Conservation (phyloP, 2,329 filamentous ascomycete genomes). For the Phoma sp. region DNA sequence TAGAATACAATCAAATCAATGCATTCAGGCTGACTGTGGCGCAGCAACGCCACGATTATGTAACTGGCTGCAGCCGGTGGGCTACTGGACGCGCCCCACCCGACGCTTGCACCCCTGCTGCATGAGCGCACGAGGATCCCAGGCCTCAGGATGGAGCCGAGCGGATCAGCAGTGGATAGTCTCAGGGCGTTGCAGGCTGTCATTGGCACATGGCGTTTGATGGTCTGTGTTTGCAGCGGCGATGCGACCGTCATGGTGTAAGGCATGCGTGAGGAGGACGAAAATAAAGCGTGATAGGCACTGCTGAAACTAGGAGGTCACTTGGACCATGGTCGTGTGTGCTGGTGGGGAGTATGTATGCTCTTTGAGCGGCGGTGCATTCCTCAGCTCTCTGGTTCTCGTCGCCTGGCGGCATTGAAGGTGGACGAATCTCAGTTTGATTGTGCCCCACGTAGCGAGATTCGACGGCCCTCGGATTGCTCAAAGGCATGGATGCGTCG, state of each 20-base stretch:
- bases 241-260: constrained; percentile 37
- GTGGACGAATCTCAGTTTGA: constrained; percentile 6
- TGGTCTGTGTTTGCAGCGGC: constrained; percentile 34
- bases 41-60: too few species aligned
- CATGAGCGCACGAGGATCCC: constrained; percentile 20
- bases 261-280: constrained; percentile 30
- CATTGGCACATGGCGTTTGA: constrained; percentile 20
- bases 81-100: constrained; percentile 6
- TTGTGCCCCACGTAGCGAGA: constrained; percentile 20
- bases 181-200: constrained; percentile 9
- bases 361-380: constrained; percentile 7
- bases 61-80: too few species aligned
- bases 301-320: constrained; percentile 35
- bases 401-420: constrained; percentile 8
- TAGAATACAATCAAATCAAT: too few species aligned
- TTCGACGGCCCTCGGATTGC: constrained; percentile 20
- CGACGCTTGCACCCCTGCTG: constrained; percentile 14
- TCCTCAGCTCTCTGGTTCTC: constrained; percentile 22
- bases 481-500: constrained; percentile 19
- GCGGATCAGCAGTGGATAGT: constrained; percentile 20
- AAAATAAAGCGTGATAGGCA: constrained; percentile 24
- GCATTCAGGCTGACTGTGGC: too few species aligned
- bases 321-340: constrained; percentile 9
- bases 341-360: too few species aligned
- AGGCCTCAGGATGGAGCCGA: constrained; percentile 19